phyloP scores from a whole-genome alignment of 2,329 filamentous ascomycete species.

The Torrubiellomyces zombiae region DNA sequence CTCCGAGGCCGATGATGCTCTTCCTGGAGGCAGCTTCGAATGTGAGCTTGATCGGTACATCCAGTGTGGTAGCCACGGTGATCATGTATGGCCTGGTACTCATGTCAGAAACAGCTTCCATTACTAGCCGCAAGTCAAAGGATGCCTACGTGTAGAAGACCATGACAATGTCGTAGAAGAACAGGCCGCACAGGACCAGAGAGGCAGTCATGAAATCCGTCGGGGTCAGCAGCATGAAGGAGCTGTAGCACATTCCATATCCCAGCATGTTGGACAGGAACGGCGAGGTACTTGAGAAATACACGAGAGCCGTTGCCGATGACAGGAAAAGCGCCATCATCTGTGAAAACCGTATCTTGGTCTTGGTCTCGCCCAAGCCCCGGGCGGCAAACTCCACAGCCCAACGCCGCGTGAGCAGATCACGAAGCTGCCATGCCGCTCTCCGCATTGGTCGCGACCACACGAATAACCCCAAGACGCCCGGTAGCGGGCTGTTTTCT shows the following conservation, averaged over 20 bases:
- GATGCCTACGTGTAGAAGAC: constrained; percentile 60
- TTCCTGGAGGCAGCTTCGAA: constrained; percentile 50
- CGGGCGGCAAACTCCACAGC: constrained; percentile 31
- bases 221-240: constrained; percentile 70
- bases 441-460: constrained; percentile 9
- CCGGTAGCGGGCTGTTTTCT: constrained; percentile 15
- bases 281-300: constrained; percentile 44
- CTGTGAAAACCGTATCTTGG: constrained; percentile 38
- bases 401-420: constrained; percentile 34
- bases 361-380: constrained; percentile 27
- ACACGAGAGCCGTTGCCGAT: constrained; percentile 37
- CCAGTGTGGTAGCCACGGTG: constrained; percentile 72
- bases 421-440: constrained; percentile 31
- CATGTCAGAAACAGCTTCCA: too few species aligned
- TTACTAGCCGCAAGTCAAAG: neutral
- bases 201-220: constrained; percentile 75
- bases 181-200: constrained; percentile 60
- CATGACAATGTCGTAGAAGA: constrained; percentile 91
- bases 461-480: constrained; percentile 17
- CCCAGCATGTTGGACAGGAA: constrained; percentile 71
- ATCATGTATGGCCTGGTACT: constrained; percentile 58
- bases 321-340: constrained; percentile 39
- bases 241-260: constrained; percentile 71
- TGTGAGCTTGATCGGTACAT: constrained; percentile 83
- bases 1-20: constrained; percentile 83